A percentile compares a stretch with the other conserved stretches of the same genome.
phyloP scores from a whole-genome alignment of 2,329 filamentous ascomycete genomes.

The Dactylellina cionopaga region DNA sequence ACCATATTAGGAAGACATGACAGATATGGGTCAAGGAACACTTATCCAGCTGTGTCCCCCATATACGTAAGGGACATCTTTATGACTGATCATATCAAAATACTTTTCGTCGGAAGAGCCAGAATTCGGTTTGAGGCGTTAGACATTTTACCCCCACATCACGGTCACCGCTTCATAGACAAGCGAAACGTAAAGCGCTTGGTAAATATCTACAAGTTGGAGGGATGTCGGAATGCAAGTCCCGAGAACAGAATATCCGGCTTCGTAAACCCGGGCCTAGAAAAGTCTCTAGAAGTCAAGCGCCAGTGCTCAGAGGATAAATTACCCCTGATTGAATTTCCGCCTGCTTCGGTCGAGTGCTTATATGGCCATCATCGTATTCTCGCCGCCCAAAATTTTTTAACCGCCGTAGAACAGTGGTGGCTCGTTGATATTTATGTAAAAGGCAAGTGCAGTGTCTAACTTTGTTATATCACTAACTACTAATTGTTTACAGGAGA shows the following conservation, averaged over 20 bases:
- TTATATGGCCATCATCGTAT: constrained; percentile 15
- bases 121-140: neutral
- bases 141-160: neutral
- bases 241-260: constrained; percentile 4
- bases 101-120: constrained; percentile 1
- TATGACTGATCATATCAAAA: neutral
- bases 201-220: constrained; percentile 1
- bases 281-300: neutral
- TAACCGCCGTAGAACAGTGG: neutral
- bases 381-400: constrained; percentile 5
- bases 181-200: constrained; percentile 9
- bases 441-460: no score
- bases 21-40: neutral
- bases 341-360: neutral
- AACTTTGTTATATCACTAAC: no score
- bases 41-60: neutral
- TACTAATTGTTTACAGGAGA: no score
- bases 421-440: no score
- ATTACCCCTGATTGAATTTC: constrained; percentile 6
- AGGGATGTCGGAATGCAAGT: constrained; percentile 1
- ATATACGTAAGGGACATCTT: neutral
- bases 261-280: neutral
- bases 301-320: neutral
- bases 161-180: constrained; percentile 4
- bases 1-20: no score